Percentiles rank a stretch among this genome's conserved stretches.
These are phyloP conservation scores for Lathyrus tuberosus DNA, from an alignment of 306 rosid species.

Conservation along the genomic window DNA sequence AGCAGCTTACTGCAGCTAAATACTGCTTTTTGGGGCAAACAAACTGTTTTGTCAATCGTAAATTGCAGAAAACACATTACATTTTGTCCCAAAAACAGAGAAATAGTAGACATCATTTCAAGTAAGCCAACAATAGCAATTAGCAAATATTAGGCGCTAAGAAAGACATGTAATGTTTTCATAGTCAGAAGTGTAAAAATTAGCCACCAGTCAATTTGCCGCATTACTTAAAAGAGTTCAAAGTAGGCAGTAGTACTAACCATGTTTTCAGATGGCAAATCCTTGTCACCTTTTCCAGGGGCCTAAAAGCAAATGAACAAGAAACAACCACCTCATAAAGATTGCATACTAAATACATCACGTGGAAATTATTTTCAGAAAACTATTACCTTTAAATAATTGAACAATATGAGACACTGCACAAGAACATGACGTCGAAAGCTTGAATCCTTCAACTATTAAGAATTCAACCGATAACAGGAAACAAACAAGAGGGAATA, in stretches of 20 bases:
- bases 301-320: conserved; percentile 60
- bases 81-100: not conserved
- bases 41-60: not conserved
- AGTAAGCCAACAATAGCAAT: conserved; percentile 7
- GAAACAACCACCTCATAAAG: conserved; percentile 36
- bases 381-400: conserved; percentile 79
- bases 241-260: conserved; percentile 56
- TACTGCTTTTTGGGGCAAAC: not conserved
- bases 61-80: not conserved
- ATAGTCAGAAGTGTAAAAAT: conserved; percentile 13
- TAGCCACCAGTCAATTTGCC: not conserved
- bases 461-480: conserved; percentile 23
- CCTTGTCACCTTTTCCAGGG: conserved; percentile 90
- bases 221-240: conserved; percentile 29
- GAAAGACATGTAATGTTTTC: conserved; percentile 10
- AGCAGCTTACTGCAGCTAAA: not conserved
- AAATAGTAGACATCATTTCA: conserved; percentile 13
- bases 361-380: conserved; percentile 8
- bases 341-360: not conserved
- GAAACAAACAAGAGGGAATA: conserved; percentile 25
- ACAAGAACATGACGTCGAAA: conserved; percentile 92
- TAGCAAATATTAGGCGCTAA: conserved; percentile 5
- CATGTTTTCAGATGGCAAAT: conserved; percentile 88
- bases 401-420: conserved; percentile 93
- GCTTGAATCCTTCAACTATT: conserved; percentile 90